phyloP scores from a whole-genome alignment of 73 alveolate species.

The Symbiodinium pilosum region DNA sequence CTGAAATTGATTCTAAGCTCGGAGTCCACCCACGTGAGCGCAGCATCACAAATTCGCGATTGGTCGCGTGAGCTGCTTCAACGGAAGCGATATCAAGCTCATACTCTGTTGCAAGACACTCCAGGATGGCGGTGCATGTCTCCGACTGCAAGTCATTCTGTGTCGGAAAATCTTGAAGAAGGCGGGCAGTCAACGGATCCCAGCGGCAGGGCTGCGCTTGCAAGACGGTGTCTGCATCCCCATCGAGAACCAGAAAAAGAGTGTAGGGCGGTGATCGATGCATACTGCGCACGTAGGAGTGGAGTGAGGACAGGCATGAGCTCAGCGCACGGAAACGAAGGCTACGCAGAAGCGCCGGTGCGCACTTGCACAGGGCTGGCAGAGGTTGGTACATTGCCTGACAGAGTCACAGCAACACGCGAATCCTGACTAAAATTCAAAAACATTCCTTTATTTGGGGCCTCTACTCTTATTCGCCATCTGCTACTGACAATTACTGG shows the following conservation, averaged over 20 bases:
- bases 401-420: too few species aligned
- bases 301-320: background rate
- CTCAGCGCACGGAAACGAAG: background rate
- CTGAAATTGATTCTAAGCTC: background rate
- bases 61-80: background rate
- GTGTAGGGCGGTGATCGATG: background rate
- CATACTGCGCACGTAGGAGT: background rate
- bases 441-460: too few species aligned
- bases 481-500: too few species aligned
- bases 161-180: background rate
- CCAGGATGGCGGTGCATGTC: background rate
- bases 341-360: background rate
- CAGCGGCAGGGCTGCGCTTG: background rate
- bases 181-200: background rate
- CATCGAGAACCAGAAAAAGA: background rate
- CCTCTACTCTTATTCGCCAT: too few species aligned
- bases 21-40: background rate
- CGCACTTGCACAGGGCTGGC: background rate
- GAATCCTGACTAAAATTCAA: too few species aligned
- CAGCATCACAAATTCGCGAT: background rate
- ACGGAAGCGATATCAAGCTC: background rate
- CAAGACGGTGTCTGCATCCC: background rate
- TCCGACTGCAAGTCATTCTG: background rate
- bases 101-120: background rate
- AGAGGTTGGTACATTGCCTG: too few species aligned